Base-by-base conservation (phyloP, 805 yeast genomes). In the Blastobotrys americana region DNA sequence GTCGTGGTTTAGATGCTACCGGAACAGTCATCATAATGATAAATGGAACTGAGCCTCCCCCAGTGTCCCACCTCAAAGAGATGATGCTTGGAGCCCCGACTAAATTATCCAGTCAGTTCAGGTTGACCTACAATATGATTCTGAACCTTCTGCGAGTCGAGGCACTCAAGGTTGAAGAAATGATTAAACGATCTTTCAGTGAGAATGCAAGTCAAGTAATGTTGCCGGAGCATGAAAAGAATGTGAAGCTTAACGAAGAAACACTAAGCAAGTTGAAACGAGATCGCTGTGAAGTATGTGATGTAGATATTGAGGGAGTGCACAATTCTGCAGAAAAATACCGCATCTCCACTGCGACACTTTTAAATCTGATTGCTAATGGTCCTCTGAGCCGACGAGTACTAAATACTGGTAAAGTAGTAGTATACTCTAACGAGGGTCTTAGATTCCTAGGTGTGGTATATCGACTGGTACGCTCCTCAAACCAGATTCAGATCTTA, bases 11-110 rank as follows among this genome's bases (percentile, higher is more conserved):
- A 52, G 98, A 93, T 68, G 68, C 79, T 17, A 86, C 84, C 0
- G 98, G 98, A 59, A 90, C 97, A 0, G 98, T 93, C 9, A 87
- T 93, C 50, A 78, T 89, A 4, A 87, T 93, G 94, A 73, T 94
- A 2, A 52, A 55, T 4, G 65, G 62, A 6, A 56, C 55, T 6
- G 61, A 58, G 16, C 50, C 61, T 3, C 67, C 70, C 2, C 45
- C 56, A 2, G 43, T 54, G 5, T 42, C 71, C 0, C 75, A 78
- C 13, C 77, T 93, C 56, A 84, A 85, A 58, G 85, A 82, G 41
- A 88, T 90, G 36, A 78, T 88, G 1, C 67, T 93, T 48, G 98
- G 98, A 4, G 76, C 78, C 1, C 95, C 97, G 8, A 89, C 97
- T 0, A 89, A 86, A 56, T 72, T 93, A 45, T 80, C 81, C 51